Conservation (phyloP, 192 early-diverging fungal genomes). For the Entophlyctis luteolus region DNA sequence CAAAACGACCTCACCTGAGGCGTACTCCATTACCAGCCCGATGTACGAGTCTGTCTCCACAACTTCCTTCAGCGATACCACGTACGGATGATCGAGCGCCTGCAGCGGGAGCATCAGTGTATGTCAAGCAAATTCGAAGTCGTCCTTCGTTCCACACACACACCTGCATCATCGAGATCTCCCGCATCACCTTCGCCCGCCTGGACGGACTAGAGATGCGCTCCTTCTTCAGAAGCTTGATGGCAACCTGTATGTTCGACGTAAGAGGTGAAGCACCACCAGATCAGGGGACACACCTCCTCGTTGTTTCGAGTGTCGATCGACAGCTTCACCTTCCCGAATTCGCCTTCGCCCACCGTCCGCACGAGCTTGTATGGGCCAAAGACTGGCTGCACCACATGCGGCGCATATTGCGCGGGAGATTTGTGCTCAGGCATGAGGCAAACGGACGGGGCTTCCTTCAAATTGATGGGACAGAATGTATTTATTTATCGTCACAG, state of each 20-base stretch:
- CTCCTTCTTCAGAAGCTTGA: constrained; percentile 88
- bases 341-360: constrained; percentile 58
- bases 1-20: constrained; percentile 2
- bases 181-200: constrained; percentile 34
- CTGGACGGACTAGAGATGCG: constrained; percentile 33
- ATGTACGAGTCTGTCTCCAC: constrained; percentile 96
- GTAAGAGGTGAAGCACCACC: too few species aligned
- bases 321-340: constrained; percentile 59
- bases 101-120: constrained; percentile 11
- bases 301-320: constrained; percentile 31
- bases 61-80: constrained; percentile 90
- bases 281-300: constrained; percentile 19
- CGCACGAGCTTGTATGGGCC: constrained; percentile 47
- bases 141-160: too few species aligned
- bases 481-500: background rate
- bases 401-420: background rate
- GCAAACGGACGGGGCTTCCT: background rate
- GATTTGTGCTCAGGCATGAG: background rate
- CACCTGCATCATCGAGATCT: constrained; percentile 47
- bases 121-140: background rate
- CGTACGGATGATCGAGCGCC: constrained; percentile 65
- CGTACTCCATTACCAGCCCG: constrained; percentile 90
- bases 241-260: constrained; percentile 62
- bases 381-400: constrained; percentile 25
- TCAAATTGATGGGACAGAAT: background rate